These are phyloP conservation scores for Barnettozyma siamensis DNA, from an alignment of 805 yeast species.

Conservation along the genomic window DNA sequence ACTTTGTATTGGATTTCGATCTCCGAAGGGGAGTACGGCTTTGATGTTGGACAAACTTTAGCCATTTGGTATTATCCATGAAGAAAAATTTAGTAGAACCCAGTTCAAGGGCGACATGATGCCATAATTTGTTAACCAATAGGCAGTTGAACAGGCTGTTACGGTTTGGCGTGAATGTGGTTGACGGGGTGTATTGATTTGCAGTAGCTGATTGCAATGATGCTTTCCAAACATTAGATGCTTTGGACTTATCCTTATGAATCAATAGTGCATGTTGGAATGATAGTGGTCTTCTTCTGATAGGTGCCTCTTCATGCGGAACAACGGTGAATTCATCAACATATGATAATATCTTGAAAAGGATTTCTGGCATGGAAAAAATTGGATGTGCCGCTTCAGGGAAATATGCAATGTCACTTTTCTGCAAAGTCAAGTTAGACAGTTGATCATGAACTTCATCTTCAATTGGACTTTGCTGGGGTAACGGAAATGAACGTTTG, in stretches of 20 bases:
- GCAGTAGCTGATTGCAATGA: conserved; percentile 14
- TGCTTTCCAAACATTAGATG: conserved; percentile 39
- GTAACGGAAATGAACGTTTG: not conserved
- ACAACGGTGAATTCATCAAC: conserved; percentile 51
- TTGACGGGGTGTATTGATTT: conserved; percentile 19
- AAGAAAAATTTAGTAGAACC: conserved; percentile 54
- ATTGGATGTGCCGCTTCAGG: conserved; percentile 30
- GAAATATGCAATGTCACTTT: not conserved
- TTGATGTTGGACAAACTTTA: conserved; percentile 27
- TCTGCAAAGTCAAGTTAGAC: conserved; percentile 9
- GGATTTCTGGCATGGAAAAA: conserved; percentile 72
- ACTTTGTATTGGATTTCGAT: conserved; percentile 28
- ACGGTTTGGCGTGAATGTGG: conserved; percentile 3
- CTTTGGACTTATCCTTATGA: conserved; percentile 47
- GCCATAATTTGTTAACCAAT: conserved; percentile 64
- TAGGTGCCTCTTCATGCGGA: conserved; percentile 58
- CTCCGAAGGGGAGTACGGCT: conserved; percentile 12
- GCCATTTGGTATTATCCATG: conserved; percentile 40
- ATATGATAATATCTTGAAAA: conserved; percentile 50
- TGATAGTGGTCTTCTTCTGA: conserved; percentile 64
- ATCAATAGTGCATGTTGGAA: conserved; percentile 62
- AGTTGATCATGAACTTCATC: conserved; percentile 10
- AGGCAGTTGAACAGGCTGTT: conserved; percentile 53
- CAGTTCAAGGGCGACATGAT: conserved; percentile 46
- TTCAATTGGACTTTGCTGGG: conserved; percentile 6